Conservation (phyloP, 2,329 filamentous ascomycete genomes). For the Epichloe elymi region DNA sequence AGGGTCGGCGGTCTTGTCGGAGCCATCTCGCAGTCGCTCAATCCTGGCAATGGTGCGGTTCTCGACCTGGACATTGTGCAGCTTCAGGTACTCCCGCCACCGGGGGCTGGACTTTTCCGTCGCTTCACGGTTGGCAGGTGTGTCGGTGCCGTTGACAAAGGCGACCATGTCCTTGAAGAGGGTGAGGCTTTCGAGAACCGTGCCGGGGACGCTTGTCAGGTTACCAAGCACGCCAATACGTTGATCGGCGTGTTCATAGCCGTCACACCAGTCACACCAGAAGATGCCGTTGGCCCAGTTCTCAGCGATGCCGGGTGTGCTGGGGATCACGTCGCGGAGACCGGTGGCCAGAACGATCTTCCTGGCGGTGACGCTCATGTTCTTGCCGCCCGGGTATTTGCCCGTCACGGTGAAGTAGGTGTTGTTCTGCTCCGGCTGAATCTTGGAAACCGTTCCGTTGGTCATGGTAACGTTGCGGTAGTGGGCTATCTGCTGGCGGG, state of each 20-base stretch:
- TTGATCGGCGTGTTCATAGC: slow-evolving; percentile 47
- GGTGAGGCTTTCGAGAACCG: slow-evolving; percentile 38
- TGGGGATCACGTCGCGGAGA: slow-evolving; percentile 39
- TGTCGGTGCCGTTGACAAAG: slow-evolving; percentile 48
- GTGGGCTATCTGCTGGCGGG: slow-evolving; percentile 36
- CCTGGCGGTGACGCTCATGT: slow-evolving; percentile 28
- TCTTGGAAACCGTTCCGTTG: slow-evolving; percentile 38
- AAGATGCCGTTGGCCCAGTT: slow-evolving; percentile 47
- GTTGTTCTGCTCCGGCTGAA: slow-evolving; percentile 24
- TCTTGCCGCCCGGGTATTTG: slow-evolving; percentile 8
- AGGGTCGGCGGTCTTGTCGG: slow-evolving; percentile 23
- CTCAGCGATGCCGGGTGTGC: slow-evolving; percentile 38
- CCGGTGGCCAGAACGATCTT: slow-evolving; percentile 47
- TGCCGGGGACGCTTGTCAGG: slow-evolving; percentile 28
- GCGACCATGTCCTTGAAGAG: slow-evolving; percentile 42
- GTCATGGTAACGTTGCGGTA: slow-evolving; percentile 36
- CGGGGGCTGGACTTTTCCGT: slow-evolving; percentile 27
- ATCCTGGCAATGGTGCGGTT: slow-evolving; percentile 40
- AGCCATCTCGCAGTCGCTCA: slow-evolving; percentile 30
- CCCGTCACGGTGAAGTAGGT: slow-evolving; percentile 31
- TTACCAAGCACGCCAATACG: slow-evolving; percentile 38
- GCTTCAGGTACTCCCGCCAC: slow-evolving; percentile 35
- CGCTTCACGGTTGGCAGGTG: slow-evolving; percentile 23
- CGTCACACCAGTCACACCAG: slow-evolving; percentile 55
- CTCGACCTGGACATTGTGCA: slow-evolving; percentile 39